A percentile compares a stretch with the other conserved stretches of the same genome.
phyloP scores from a whole-genome alignment of 345 rosid genomes.

The Microcos paniculata region DNA sequence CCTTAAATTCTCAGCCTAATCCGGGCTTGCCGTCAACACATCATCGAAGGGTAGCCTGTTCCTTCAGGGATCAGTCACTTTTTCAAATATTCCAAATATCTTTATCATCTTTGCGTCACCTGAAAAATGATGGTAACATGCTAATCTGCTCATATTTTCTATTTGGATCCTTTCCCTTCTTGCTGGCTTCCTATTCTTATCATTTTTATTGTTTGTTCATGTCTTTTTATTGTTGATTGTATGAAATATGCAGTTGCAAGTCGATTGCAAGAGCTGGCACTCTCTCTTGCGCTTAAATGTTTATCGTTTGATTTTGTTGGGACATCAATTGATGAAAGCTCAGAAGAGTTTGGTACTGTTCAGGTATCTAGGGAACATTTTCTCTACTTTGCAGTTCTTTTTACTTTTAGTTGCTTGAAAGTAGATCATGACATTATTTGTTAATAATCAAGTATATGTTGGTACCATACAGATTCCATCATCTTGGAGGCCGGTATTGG shows the following conservation, averaged over 20 bases:
- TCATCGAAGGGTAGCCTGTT: slow-evolving; percentile 91
- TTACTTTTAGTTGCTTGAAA: background rate
- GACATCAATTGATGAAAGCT: slow-evolving; percentile 95
- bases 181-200: background rate
- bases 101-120: slow-evolving; percentile 77
- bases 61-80: slow-evolving; percentile 92
- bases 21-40: slow-evolving; percentile 77
- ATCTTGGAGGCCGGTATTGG: slow-evolving; percentile 85
- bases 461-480: slow-evolving; percentile 67
- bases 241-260: slow-evolving; percentile 52
- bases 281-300: slow-evolving; percentile 92
- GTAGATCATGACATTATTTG: slow-evolving; percentile 11
- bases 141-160: slow-evolving; percentile 15
- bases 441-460: slow-evolving; percentile 6
- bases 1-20: slow-evolving; percentile 57
- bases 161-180: background rate
- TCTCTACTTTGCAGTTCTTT: background rate
- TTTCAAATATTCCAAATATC: slow-evolving; percentile 93
- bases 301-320: slow-evolving; percentile 98
- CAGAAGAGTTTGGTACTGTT: slow-evolving; percentile 98
- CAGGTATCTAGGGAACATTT: slow-evolving; percentile 52
- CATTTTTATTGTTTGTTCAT: background rate
- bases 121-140: slow-evolving; percentile 86
- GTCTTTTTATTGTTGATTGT: slow-evolving; percentile 2
- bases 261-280: slow-evolving; percentile 90